Base-by-base conservation (phyloP, 2,329 filamentous ascomycete genomes). In the Zymoseptoria pseudotritici region DNA sequence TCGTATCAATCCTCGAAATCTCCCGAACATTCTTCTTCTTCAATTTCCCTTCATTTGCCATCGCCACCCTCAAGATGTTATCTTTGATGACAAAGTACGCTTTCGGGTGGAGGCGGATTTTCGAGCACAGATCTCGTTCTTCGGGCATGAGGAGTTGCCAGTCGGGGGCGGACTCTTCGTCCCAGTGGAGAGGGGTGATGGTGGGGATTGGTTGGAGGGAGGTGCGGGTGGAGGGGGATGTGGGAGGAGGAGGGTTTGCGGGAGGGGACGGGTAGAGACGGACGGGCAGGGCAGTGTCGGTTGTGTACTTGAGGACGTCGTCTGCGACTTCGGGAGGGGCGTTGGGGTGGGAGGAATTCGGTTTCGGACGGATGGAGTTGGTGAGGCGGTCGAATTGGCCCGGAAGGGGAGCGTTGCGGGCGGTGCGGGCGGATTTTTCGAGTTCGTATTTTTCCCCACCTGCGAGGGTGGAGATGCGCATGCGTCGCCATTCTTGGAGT, bases 11-110 rank as follows among this genome's bases (percentile, higher is more conserved):
- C 72, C 82, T 83, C 71, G 89, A 92, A 24, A 97, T 87, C 71
- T 95, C 89, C 71, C 88, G 89, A 2, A 91, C 91, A 67, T 93
- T 87, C 77, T 97, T 97, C 82, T 94, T 96, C 80, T 96, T 97
- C 7, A 99, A 77, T 11, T 82, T 84, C 0, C 94, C 94, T 60
- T 94, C 93, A 60, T 87, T 86, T 76, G 93, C 94, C 73, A 96
- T 84, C 0, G 93, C 90, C 72, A 97, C 93, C 69, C 90, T 90
- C 56, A 97, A 76, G n/a, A 97, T 80, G 62, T 89, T 86, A 73
- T 97, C 91, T 75, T 99, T 99, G 75, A 97, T 91, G 71, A 91
- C 91, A 4, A 97, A 76, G 73, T 97, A 99, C 1, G 94, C 90
- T 77, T 99, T 99, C 0, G 94, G 94, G 74, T 94, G 89, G 56